Evolutionary conservation across 371 early-diverging fungal species (phyloP).

Genomic region (Syncephalastrum racemosum): DNA sequence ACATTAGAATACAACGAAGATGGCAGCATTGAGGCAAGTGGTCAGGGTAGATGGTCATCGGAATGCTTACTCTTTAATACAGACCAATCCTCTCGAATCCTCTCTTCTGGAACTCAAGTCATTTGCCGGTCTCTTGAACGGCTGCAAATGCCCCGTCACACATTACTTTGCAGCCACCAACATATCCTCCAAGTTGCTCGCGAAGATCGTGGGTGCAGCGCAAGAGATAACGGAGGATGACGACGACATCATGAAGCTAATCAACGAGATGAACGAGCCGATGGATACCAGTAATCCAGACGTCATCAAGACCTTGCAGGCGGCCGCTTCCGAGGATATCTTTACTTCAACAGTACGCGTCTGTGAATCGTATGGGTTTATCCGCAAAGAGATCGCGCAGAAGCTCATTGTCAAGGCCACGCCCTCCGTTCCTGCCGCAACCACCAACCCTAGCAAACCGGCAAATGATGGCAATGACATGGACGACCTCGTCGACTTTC

Average conservation of each 20-base stretch:
- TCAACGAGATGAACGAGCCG: conserved; percentile 32
- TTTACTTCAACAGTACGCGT: conserved; percentile 38
- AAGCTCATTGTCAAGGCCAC: conserved; percentile 19
- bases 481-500: conserved; percentile 6
- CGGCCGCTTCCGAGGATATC: conserved; percentile 31
- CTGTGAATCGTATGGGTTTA: conserved; percentile 32
- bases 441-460: background rate
- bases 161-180: conserved; percentile 26
- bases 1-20: too few relatives aligned
- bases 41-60: background rate
- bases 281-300: conserved; percentile 28
- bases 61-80: background rate
- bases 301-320: conserved; percentile 30
- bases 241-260: conserved; percentile 43
- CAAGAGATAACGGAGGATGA: conserved; percentile 25
- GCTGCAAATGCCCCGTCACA: conserved; percentile 37
- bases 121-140: conserved; percentile 48
- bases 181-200: conserved; percentile 24
- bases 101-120: conserved; percentile 40
- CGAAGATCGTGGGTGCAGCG: conserved; percentile 21
- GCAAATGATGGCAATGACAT: conserved; percentile 9
- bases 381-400: conserved; percentile 24
- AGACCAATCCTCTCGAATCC: conserved; percentile 42
- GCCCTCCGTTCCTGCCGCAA: too few relatives aligned
- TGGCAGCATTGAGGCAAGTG: too few relatives aligned